Conservation (phyloP, 83 land plant genomes). For the Picea engelmannii region DNA sequence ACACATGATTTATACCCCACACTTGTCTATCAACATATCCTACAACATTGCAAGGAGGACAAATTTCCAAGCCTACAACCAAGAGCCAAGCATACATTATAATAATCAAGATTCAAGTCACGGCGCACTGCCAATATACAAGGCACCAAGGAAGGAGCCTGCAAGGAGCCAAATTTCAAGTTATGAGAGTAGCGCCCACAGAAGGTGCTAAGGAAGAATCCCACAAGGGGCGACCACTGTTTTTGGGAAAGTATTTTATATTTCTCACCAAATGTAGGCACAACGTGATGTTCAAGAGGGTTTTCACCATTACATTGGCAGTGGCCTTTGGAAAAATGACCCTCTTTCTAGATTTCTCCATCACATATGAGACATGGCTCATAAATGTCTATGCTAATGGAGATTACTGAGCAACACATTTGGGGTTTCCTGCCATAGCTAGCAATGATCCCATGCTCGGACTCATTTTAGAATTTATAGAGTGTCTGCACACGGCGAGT, state of each 20-base stretch:
- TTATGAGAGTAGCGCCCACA: too few relatives aligned
- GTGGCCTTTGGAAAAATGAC: constrained; percentile 63
- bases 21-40: constrained; percentile 71
- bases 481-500: constrained; percentile 27
- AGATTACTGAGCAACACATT: not conserved
- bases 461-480: constrained; percentile 71
- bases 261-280: constrained; percentile 27
- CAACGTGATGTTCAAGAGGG: constrained; percentile 45
- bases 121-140: too few relatives aligned
- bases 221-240: too few relatives aligned
- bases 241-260: not conserved
- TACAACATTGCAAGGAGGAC: constrained; percentile 78
- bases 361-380: constrained; percentile 86
- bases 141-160: too few relatives aligned
- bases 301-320: constrained; percentile 70
- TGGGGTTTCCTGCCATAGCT: constrained; percentile 82
- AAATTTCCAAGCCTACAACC: too few relatives aligned
- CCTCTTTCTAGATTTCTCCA: constrained; percentile 54
- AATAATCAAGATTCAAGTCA: too few relatives aligned
- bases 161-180: too few relatives aligned
- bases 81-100: too few relatives aligned
- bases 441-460: constrained; percentile 73
- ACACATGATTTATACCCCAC: constrained; percentile 71
- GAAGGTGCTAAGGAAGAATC: too few relatives aligned
- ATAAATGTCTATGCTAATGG: constrained; percentile 60